Evolutionary conservation across 169 alveolate genomes (phyloP), one percentile per base, ranked within the genome.

Genomic region (Plasmodium vivax): DNA sequence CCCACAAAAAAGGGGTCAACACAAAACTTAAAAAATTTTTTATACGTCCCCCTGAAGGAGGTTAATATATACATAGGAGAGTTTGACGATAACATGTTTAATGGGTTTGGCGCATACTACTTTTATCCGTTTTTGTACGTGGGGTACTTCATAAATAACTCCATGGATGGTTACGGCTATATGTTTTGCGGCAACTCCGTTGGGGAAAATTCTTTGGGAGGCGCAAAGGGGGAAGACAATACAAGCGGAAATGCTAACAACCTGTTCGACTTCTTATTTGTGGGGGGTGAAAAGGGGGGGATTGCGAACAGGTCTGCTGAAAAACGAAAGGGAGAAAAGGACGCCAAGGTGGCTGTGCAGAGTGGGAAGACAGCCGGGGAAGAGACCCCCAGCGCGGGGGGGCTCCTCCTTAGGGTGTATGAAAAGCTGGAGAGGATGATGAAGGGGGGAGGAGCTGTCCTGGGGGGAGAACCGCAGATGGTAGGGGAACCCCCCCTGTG

Each of bases 41-140:
- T 85, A 74, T 85, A 85, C 74, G 84, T 85, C 27, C 93, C 93
- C 47, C 56, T 85, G 43, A 85, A 62, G 79, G 93, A 85, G 41
- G 82, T 85, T 9, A 85, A 85, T 19, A 85, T 85, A 73, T 85
- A 85, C 58, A 85, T 85, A 32, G 93, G 93, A 3, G 93, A 85
- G 32, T 85, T 85, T 36, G 71, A 85, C 41, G 32, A 75, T 7
- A 85, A 85, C 51, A 85, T 85, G 93, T 85, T 85, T 54, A 85
- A 85, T 43, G 93, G 93, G 8, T 85, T 85, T 85, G 47, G 81
- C 27, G 14, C 74, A 10, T 85, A 85, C 62, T 85, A 45, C 58
- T 85, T 85, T 74, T 74, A 85, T 47, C 93, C 93, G n/a, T 85
- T 85, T 7, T 38, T 85, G 58, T 85, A 85, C 79, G 77, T 85